These are phyloP conservation scores for Starmerella kuoi DNA, from an alignment of 805 yeast species.

Conservation along the genomic window DNA sequence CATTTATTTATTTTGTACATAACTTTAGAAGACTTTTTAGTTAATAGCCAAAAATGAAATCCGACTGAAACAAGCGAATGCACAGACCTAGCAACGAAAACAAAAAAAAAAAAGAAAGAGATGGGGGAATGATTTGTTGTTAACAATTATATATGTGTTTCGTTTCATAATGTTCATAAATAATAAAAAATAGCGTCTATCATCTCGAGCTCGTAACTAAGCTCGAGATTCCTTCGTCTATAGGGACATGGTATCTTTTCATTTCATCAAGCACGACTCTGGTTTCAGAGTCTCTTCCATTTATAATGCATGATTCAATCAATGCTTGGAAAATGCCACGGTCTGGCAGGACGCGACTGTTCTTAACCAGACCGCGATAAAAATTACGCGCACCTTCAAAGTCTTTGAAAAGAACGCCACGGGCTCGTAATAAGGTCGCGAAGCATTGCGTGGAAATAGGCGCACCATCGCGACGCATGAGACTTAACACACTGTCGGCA, in stretches of 20 bases:
- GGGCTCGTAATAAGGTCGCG: slow-evolving; percentile 31
- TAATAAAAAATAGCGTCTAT: too few species aligned
- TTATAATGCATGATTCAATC: slow-evolving; percentile 31
- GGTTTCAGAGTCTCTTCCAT: slow-evolving; percentile 26
- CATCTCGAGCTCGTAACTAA: slow-evolving; percentile 1
- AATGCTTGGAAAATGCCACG: slow-evolving; percentile 31
- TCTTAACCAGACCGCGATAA: slow-evolving; percentile 26
- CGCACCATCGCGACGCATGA: slow-evolving; percentile 26
- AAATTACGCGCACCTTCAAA: slow-evolving; percentile 29
- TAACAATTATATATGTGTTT: too few species aligned
- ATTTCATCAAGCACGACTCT: slow-evolving; percentile 27
- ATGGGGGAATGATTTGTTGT: too few species aligned
- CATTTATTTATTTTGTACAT: slow-evolving; percentile 6
- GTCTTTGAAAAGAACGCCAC: slow-evolving; percentile 30
- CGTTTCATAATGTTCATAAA: neutral
- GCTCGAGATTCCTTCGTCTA: slow-evolving; percentile 26
- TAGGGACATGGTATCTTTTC: slow-evolving; percentile 25
- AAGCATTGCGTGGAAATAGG: slow-evolving; percentile 28
- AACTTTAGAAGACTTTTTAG: too few species aligned
- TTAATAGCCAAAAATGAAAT: neutral
- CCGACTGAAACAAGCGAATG: neutral
- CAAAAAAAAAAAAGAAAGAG: too few species aligned
- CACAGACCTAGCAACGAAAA: too few species aligned
- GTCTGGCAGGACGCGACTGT: slow-evolving; percentile 30
- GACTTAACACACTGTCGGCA: slow-evolving; percentile 29